phyloP scores from a whole-genome alignment of 78 protist species.

The Protostelium mycophagum region DNA sequence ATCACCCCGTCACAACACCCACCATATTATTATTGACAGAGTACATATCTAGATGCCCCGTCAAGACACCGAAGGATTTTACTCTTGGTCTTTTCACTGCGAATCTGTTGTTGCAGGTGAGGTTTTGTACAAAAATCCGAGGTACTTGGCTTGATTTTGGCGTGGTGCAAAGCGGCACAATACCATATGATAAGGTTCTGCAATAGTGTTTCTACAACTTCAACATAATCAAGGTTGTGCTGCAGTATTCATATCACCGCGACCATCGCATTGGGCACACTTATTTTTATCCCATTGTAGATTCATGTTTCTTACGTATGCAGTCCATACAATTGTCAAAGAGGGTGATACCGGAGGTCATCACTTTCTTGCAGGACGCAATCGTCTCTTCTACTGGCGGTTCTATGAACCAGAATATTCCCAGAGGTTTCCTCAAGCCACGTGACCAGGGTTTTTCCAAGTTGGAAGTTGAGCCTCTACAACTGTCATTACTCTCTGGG shows the following conservation, averaged over 20 bases:
- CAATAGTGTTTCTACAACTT: too few relatives aligned
- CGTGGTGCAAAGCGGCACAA: too few relatives aligned
- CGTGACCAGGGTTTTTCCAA: not conserved
- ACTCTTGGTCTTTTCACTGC: constrained; percentile 28
- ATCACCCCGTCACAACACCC: constrained; percentile 50
- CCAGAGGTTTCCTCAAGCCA: not conserved
- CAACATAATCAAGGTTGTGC: too few relatives aligned
- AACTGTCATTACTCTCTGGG: not conserved
- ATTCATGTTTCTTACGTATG: not conserved
- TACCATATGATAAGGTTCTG: too few relatives aligned
- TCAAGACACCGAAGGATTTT: constrained; percentile 23
- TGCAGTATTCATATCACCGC: too few relatives aligned
- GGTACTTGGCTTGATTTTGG: not conserved
- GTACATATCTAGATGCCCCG: constrained; percentile 34
- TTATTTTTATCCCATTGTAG: too few relatives aligned
- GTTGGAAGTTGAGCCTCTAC: not conserved
- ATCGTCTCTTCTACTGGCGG: not conserved
- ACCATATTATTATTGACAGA: constrained; percentile 15
- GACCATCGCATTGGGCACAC: too few relatives aligned
- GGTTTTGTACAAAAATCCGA: not conserved
- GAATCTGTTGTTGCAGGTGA: constrained; percentile 3
- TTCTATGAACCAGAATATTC: not conserved
- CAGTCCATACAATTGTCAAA: not conserved
- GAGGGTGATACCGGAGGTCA: not conserved
- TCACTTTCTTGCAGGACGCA: not conserved